Evolutionary conservation across 2,329 filamentous ascomycete genomes (phyloP), one percentile per base, ranked within the genome.

Genomic region (Aspergillus spinulosporus): DNA sequence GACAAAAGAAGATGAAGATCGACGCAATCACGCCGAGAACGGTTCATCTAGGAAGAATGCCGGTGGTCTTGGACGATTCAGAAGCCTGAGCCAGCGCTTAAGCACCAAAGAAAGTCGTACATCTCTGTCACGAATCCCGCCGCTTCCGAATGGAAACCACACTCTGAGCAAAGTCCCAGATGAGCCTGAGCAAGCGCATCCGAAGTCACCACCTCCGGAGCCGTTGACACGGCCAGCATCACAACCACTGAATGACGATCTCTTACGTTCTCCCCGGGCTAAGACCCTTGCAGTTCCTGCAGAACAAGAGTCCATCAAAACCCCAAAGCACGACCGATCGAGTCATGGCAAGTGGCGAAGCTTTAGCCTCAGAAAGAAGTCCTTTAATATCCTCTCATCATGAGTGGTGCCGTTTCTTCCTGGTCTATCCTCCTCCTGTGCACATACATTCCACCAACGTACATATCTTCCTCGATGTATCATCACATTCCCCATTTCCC

Each of bases 61-160:
- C 49, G 73, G 77, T 5, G 73, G 78, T 31, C 76, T 94, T 42
- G 85, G 84, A 65, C 81, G 89, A 44, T 86, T 89, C 61, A 93
- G 90, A 76, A 92, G 89, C 61, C 82, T 96, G 77, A 84, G 89
- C 48, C 84, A 87, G 60, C 90, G 88, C 72, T 88, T 89, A 3
- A 62, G 58, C 50, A 74, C 74, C 26, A 73, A 72, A 59, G 73
- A 77, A 40, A 74, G 61, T 36, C 66, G 66, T 43, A 49, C 56
- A n/a, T 67, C 65, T 7, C 66, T 66, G 28, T 72, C 67, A 5
- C 65, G 67, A 49, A 47, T 67, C 3, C 51, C 65, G 29, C 45
- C 63, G 3, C 54, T 62, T 5, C 59, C 62, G 11, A 54, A 60
- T 9, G 69, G 68, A 50, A 49, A 57, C 29, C 59, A 61, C 11